Evolutionary conservation across 106 monocot genomes (phyloP).

Genomic region (Dendrobium chrysotoxum): DNA sequence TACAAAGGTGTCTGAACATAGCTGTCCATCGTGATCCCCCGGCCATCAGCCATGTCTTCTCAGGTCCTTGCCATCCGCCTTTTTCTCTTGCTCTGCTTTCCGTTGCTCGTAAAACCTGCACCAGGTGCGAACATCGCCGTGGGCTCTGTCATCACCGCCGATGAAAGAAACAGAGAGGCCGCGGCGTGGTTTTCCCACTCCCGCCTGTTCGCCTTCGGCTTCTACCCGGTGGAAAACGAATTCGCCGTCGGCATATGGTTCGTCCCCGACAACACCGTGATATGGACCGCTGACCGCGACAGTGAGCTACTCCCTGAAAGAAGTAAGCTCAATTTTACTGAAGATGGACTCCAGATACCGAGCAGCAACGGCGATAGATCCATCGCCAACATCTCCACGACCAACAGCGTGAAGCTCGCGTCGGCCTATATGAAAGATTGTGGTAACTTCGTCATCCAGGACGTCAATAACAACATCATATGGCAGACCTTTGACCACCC

Average conservation of each 20-base stretch:
- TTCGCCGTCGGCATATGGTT: slow-evolving; percentile 7
- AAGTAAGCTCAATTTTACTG: neutral
- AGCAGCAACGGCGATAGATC: neutral
- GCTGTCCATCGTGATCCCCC: neutral
- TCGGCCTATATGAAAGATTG: slow-evolving; percentile 14
- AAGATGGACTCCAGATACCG: slow-evolving; percentile 11
- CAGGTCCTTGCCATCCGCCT: neutral
- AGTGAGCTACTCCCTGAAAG: neutral
- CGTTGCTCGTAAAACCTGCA: neutral
- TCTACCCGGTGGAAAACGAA: neutral
- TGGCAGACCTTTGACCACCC: slow-evolving; percentile 17
- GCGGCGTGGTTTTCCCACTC: slow-evolving; percentile 3
- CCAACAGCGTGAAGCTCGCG: neutral
- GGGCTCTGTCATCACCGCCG: neutral
- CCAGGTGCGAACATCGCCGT: neutral
- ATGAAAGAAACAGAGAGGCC: neutral
- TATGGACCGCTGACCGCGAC: slow-evolving; percentile 26
- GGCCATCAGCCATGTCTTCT: neutral
- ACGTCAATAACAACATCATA: neutral
- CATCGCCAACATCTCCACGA: neutral
- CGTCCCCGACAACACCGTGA: neutral
- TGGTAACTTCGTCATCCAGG: slow-evolving; percentile 24
- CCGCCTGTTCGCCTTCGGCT: slow-evolving; percentile 7
- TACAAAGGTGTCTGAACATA: neutral
- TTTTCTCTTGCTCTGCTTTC: neutral